Percentiles rank a stretch among this genome's conserved stretches.
Evolutionary conservation across 768 basidiomycete genomes (phyloP).

Genomic region (Cyathus striatus): DNA sequence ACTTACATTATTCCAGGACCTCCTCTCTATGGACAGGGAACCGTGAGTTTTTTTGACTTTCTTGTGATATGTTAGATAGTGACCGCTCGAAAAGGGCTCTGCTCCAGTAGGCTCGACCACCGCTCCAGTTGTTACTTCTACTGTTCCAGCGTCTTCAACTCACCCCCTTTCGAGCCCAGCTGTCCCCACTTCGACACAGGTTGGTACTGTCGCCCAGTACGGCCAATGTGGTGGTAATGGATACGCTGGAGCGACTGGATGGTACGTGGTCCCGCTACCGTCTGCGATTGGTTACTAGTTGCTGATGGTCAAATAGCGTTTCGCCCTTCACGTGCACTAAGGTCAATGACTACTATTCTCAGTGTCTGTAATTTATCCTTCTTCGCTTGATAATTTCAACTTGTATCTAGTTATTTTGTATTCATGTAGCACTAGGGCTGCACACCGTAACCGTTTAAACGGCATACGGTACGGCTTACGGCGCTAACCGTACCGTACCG

Average conservation of each 20-base stretch:
- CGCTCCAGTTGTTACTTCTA: neutral
- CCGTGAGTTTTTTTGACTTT: neutral
- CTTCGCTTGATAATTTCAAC: neutral
- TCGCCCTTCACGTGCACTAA: neutral
- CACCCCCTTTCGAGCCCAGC: neutral
- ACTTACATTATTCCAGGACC: constrained; percentile 40
- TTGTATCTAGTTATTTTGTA: too few relatives aligned
- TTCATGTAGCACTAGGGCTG: too few relatives aligned
- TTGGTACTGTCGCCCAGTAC: neutral
- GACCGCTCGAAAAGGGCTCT: neutral
- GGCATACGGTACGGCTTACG: too few relatives aligned
- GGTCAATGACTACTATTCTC: neutral
- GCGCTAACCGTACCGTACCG: too few relatives aligned
- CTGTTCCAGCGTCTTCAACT: neutral
- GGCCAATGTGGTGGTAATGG: neutral
- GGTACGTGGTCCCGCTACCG: neutral
- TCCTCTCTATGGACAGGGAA: constrained; percentile 33
- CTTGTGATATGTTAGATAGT: neutral
- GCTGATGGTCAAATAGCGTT: neutral
- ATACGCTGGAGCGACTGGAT: neutral
- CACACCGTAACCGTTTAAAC: too few relatives aligned
- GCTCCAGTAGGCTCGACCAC: neutral
- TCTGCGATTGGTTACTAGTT: neutral
- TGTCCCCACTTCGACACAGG: neutral
- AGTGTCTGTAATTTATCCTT: neutral